Base-by-base conservation (phyloP, 2,329 filamentous ascomycete species). In the Ilyonectria mors-panacis region DNA sequence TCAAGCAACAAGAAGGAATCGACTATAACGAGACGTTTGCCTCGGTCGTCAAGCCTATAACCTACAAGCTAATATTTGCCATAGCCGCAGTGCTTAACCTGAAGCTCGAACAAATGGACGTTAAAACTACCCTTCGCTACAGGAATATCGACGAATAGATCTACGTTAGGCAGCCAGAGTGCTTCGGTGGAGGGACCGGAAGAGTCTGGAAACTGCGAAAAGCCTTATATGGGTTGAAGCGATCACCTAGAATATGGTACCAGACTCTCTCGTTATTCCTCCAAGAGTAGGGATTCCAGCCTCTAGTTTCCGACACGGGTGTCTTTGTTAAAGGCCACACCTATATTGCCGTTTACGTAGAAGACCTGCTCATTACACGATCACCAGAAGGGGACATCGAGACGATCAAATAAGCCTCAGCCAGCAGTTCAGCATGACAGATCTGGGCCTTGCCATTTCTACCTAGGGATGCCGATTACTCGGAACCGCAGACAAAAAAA, bases 111-210 rank as follows among this genome's bases (percentile, higher is more conserved):
- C 35, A 56, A 56, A 56, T 56, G 35, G 35, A 56, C 44, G 35
- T 56, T 23, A 56, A 56, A 56, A 56, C 33, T 12, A n/a, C 53
- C 35, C 44, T 56, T 42, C 23, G 44, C n/a, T 56, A 56, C 21
- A 23, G 33, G 19, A 39, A 56, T 56, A 56, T 56, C 23, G 35
- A 56, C 26, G 30, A 59, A 59, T 28, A 59, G 7, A 48, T 59
- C 28, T 59, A 59, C 30, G 30, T 59, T 35, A 33, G 21, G 19
- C 30, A 59, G 28, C 39, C 37, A 47, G 15, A 59, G 37, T 13
- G 37, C 19, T 45, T 45, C 19, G 17, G 35, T 21, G 28, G 48
- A 19, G 45, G 17, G 6, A 47, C 30, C 26, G 30, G 19, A 19
- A 47, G 45, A 35, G 44, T 59, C 21, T 59, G 26, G 9, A 45